Base-by-base conservation (phyloP, 352 stramenopile genomes). In the Phytopythium aichiense region DNA sequence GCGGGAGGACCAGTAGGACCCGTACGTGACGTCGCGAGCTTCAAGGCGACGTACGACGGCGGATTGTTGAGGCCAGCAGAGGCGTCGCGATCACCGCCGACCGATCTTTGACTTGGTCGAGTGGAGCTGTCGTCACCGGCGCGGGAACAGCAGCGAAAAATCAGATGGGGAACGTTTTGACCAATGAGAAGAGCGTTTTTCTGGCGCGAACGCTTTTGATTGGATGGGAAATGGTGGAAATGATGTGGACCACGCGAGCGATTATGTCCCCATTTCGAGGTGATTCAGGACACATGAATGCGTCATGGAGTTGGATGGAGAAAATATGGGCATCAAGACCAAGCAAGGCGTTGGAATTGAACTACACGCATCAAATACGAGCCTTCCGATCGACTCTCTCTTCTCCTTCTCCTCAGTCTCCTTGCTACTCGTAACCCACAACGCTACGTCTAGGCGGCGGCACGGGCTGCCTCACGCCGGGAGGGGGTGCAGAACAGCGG, bases 401-500 rank as follows among this genome's bases (percentile, higher is more conserved):
- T 45, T 18, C 38, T 45, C 12, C 11, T 42, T 18, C 12, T 45
- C 4, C 38, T 22, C 38, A 30, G 28, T n/a, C 15, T 6, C 13
- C 37, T 42, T 9, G 16, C 11, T 22, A 7, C 38, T 2, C 38
- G 6, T n/a, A 8, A 7, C 4, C 16, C 38, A 45, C 38, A 12
- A 7, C 38, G 8, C n/a, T 7, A n/a, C 38, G 8, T 42, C 37
- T 42, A 42, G 16, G 38, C 38, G 38, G 38, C 38, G n/a, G 46
- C 46, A 20, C 46, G 46, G 7, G n/a, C n/a, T 7, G n/a, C n/a
- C 46, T 52, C 25, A 20, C 4, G 28, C 28, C 28, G 28, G 28
- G 28, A 30, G 2, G 28, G 28, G 28, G 28, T 56, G 49, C 71
- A 67, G 22, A 57, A 31, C 56, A 87, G 55, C 23, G 63, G 56